Percentiles rank a stretch among this genome's conserved stretches.
These are phyloP conservation scores for Boletellus sp. DNA, from an alignment of 768 basidiomycete genomes.

Conservation along the genomic window DNA sequence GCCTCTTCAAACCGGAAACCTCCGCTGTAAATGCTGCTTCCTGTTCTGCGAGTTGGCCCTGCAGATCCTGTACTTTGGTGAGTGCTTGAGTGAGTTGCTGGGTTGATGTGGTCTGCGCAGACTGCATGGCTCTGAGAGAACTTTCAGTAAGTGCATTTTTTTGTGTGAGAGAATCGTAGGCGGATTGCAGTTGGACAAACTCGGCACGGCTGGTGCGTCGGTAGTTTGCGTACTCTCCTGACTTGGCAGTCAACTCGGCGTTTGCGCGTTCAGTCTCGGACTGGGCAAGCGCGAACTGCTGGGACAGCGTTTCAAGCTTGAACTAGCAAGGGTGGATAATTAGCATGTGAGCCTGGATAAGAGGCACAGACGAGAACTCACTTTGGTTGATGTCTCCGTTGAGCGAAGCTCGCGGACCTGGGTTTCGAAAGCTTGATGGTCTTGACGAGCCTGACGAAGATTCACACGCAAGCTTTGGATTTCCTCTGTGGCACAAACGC, in stretches of 20 bases:
- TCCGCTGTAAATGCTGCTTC: constrained; percentile 81
- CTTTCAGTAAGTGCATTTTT: constrained; percentile 62
- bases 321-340: constrained; percentile 47
- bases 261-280: constrained; percentile 71
- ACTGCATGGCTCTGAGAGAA: constrained; percentile 69
- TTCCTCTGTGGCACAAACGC: constrained; percentile 49
- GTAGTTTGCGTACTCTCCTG: constrained; percentile 81
- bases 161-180: constrained; percentile 70
- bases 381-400: constrained; percentile 72
- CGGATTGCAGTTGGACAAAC: constrained; percentile 67
- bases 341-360: neutral
- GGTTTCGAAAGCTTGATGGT: constrained; percentile 62
- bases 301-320: constrained; percentile 77
- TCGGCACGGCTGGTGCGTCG: constrained; percentile 80
- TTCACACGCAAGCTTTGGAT: constrained; percentile 62
- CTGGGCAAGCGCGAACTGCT: constrained; percentile 76
- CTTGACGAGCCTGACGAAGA: constrained; percentile 73
- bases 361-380: constrained; percentile 24
- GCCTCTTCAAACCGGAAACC: constrained; percentile 64
- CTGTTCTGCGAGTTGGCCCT: constrained; percentile 77
- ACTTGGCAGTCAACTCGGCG: constrained; percentile 64
- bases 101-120: constrained; percentile 64
- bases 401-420: constrained; percentile 73
- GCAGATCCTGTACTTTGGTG: constrained; percentile 68
- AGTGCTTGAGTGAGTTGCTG: constrained; percentile 78